These are phyloP conservation scores for Fusarium acutatum DNA, from an alignment of 2,329 filamentous ascomycete species.

Conservation along the genomic window DNA sequence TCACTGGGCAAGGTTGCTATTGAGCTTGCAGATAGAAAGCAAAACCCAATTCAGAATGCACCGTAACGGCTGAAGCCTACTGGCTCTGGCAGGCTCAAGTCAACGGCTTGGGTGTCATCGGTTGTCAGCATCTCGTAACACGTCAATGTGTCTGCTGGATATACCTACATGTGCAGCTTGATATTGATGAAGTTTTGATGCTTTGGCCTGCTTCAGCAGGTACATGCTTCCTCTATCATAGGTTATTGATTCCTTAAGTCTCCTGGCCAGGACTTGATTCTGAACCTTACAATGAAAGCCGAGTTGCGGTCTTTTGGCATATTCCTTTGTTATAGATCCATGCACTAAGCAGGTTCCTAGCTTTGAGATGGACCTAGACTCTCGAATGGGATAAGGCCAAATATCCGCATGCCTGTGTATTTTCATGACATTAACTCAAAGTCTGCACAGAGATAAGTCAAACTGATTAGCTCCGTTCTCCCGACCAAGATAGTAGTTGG, in stretches of 20 bases:
- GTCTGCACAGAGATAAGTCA: background rate
- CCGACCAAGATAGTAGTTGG: background rate
- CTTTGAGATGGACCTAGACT: background rate
- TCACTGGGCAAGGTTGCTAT: constrained; percentile 30
- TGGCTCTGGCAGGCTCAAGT: constrained; percentile 16
- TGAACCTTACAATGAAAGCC: background rate
- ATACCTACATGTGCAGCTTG: background rate
- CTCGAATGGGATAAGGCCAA: background rate
- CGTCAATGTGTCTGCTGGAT: background rate
- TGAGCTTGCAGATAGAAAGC: constrained; percentile 9
- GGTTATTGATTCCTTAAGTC: background rate
- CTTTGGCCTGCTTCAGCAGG: background rate
- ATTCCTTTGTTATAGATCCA: background rate
- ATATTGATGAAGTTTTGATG: background rate
- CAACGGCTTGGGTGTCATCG: constrained; percentile 24
- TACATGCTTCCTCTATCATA: background rate
- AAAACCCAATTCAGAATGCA: constrained; percentile 26
- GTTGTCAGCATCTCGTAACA: constrained; percentile 30
- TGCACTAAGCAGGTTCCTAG: constrained; percentile 1
- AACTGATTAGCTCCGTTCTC: background rate
- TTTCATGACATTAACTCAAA: background rate
- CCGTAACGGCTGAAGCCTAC: constrained; percentile 26
- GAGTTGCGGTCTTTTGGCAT: constrained; percentile 2
- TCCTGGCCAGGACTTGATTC: background rate
- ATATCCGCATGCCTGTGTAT: background rate